Evolutionary conservation across 768 basidiomycete genomes (phyloP), one percentile per base, ranked within the genome.

Genomic region (Lactarius sanguifluus): DNA sequence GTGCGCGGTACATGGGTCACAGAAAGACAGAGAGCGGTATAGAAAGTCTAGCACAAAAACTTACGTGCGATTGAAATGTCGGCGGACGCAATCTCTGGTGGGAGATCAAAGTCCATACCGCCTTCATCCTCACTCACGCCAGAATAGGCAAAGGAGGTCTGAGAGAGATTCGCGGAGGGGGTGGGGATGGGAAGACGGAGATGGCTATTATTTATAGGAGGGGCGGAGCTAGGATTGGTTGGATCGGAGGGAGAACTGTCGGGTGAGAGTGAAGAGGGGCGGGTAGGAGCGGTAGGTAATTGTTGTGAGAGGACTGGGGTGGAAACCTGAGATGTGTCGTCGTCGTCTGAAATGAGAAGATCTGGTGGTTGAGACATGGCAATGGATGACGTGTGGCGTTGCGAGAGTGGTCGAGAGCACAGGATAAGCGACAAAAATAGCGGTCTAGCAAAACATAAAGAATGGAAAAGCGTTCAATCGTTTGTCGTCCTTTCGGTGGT

Each of bases 41-140:
- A 59, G 32, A 62, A 50, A 62, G 15, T 41, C 41, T 57, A 63
- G 43, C 57, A 69, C 61, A 63, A 68, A 67, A 57, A 76, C 75
- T 74, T 63, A 75, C 76, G 72, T 32, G 76, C 72, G 47, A 76
- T 71, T 47, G 69, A 77, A 52, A 77, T 72, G 66, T 77, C 76
- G 12, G 75, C 76, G 41, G 70, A 71, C 9, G 74, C 70, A 4
- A 77, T 69, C 55, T 77, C 75, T 1, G 74, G 68, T 2, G 74
- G 75, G n/a, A 76, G 70, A 55, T 71, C 55, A 54, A 71, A 69
- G 41, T 69, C 70, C 9, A 68, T 57, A 32, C 62, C 59, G 7
- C 55, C 34, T 9, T 62, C 61, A 34, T 69, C 70, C 36, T 61
- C 62, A 28, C 38, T 41, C 43, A 72, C 57, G 23, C 71, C 67